Base-by-base conservation (phyloP, 805 yeast genomes). In the Lachancea sp. region DNA sequence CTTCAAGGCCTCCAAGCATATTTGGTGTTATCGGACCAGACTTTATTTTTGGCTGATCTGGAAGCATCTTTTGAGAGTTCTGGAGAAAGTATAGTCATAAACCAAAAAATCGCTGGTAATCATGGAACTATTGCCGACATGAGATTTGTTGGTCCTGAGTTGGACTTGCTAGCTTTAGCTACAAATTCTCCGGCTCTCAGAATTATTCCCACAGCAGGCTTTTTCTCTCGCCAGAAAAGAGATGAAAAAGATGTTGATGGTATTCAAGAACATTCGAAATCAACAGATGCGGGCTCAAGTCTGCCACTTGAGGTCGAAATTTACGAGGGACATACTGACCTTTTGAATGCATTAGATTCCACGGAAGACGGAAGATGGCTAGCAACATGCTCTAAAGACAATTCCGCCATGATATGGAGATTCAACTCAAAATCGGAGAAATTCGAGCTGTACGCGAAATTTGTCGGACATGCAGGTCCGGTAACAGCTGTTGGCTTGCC, bases 101-200 rank as follows among this genome's bases (percentile, higher is more conserved):
- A 63, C 7, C 70, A 80, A 45, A 73, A 78, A 35, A 72, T 89
- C 54, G 93, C 96, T 0, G 97, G 97, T 54, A 89, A 89, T 63
- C 96, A 91, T 66, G 98, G 97, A 46, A 91, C 93, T 20, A 81
- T 93, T 56, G 95, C 96, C 2, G 98, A 91, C 60, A 74, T 89
- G 69, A 77, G 79, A 53, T 83, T 80, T 57, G 82, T 81, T 27
- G 93, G 93, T 0, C 86, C 87, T 7, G 49, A 63, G 12, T 60
- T 69, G 26, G 61, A 72, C 38, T 66, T 72, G 31, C 62, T 91
- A 37, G 98, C 95, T 3, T 63, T 93, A 52, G 97, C 98, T 1
- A 91, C 98, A 2, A 93, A 93, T 64, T 86, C 98, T 1, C 95
- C 96, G 11, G 81, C 91, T 1, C 67, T 93, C 45, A 72, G 98